A percentile compares a stretch with the other conserved stretches of the same genome.
Evolutionary conservation across 805 yeast species (phyloP).

Genomic region (Jamesozyma spencerorum): DNA sequence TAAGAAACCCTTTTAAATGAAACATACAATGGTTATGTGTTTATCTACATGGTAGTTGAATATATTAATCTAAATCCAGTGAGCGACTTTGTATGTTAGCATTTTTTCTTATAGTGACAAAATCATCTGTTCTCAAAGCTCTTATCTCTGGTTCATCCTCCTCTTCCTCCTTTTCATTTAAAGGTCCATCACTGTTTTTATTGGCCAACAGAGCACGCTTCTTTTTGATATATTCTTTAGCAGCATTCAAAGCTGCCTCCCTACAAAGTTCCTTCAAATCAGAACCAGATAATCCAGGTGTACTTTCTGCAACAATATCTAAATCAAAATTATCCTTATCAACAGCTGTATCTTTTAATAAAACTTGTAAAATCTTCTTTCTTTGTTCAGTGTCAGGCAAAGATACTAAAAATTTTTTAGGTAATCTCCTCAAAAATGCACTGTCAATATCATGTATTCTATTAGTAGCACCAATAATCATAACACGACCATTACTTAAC

Average conservation of each 20-base stretch:
- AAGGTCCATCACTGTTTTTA: not conserved
- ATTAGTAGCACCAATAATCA: constrained; percentile 92
- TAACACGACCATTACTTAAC: constrained; percentile 61
- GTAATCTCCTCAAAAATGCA: constrained; percentile 88
- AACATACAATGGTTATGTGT: too few relatives aligned
- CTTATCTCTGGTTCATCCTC: constrained; percentile 40
- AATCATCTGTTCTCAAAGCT: constrained; percentile 58
- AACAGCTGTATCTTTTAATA: constrained; percentile 55
- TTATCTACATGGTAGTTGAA: too few relatives aligned
- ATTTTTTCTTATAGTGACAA: constrained; percentile 31
- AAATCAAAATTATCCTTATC: constrained; percentile 50
- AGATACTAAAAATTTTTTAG: constrained; percentile 73
- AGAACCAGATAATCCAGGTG: constrained; percentile 80
- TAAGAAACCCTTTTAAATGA: too few relatives aligned
- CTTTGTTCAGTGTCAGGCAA: constrained; percentile 67
- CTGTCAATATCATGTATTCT: constrained; percentile 84
- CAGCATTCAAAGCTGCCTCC: constrained; percentile 84
- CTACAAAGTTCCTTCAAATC: constrained; percentile 87
- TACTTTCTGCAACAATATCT: constrained; percentile 47
- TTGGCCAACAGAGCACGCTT: constrained; percentile 37
- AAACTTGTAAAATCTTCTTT: constrained; percentile 54
- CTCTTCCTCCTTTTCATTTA: constrained; percentile 8
- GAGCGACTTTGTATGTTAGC: constrained; percentile 19
- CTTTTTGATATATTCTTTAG: constrained; percentile 68
- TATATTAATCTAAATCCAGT: constrained; percentile 2